Evolutionary conservation across 176 grass and related monocot species (phyloP).

Genomic region (Alopecurus myosuroides): DNA sequence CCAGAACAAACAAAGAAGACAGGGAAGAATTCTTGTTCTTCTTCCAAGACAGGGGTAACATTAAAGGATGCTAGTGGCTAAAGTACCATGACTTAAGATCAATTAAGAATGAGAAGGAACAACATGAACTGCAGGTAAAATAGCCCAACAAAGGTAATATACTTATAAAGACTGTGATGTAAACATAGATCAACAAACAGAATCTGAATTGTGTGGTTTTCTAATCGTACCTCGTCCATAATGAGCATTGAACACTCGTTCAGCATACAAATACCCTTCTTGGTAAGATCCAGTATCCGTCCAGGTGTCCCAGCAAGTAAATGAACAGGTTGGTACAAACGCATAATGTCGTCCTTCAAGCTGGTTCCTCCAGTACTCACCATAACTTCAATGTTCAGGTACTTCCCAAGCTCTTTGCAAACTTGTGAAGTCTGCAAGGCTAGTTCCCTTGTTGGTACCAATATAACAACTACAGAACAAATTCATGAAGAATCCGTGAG

Average conservation of each 20-base stretch:
- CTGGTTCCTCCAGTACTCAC: slow-evolving; percentile 95
- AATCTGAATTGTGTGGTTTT: neutral
- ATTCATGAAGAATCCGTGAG: neutral
- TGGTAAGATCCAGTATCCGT: slow-evolving; percentile 74
- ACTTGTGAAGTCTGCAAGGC: slow-evolving; percentile 96
- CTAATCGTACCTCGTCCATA: slow-evolving; percentile 27
- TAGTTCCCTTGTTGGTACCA: slow-evolving; percentile 94
- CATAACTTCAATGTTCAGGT: slow-evolving; percentile 90
- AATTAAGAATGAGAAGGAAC: neutral
- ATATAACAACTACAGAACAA: slow-evolving; percentile 71
- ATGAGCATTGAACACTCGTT: slow-evolving; percentile 86
- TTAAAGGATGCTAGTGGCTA: neutral
- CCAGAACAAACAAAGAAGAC: neutral
- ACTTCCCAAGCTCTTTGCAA: slow-evolving; percentile 93
- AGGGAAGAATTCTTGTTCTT: neutral
- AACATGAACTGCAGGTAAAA: neutral
- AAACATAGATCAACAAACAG: neutral
- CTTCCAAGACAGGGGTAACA: neutral
- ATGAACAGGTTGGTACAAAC: slow-evolving; percentile 91
- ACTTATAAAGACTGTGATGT: neutral
- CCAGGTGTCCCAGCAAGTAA: slow-evolving; percentile 91
- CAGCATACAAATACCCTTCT: slow-evolving; percentile 87
- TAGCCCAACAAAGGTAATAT: neutral
- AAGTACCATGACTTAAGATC: neutral
- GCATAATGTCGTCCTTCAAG: slow-evolving; percentile 96